Percentiles rank a stretch among this genome's conserved stretches.
Conservation (phyloP, 2,329 filamentous ascomycete species). For the Botrytis galanthina region DNA sequence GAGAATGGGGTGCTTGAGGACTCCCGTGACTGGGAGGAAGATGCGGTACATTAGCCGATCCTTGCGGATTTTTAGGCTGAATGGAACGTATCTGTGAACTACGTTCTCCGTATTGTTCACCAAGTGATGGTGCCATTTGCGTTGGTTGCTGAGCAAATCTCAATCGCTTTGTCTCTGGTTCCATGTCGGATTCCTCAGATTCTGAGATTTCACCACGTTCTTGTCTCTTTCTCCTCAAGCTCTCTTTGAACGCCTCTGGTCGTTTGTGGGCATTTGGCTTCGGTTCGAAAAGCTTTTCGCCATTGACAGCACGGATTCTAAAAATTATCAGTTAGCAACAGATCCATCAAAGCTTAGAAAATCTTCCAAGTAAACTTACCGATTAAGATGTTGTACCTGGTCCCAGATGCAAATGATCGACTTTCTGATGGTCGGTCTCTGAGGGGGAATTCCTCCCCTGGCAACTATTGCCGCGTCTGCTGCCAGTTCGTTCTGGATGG, state of each 20-base stretch:
- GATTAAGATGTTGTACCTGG: not conserved
- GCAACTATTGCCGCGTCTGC: not conserved
- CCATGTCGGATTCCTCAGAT: fast-evolving
- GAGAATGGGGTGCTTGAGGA: not conserved
- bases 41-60: not conserved
- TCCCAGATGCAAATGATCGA: not conserved
- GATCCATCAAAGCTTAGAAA: not conserved
- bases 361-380: fast-evolving
- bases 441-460: not conserved
- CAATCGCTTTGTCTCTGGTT: not conserved
- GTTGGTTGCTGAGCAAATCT: not conserved
- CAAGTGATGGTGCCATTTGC: fast-evolving
- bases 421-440: not conserved
- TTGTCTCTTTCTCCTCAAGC: not conserved
- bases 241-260: fast-evolving
- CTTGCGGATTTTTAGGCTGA: not conserved
- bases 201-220: not conserved
- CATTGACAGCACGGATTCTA: not conserved
- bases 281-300: not conserved
- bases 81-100: not conserved
- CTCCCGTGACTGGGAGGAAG: fast-evolving
- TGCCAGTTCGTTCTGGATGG: fast-evolving
- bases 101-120: not conserved
- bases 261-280: not conserved
- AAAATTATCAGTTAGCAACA: not conserved